Base-by-base conservation (phyloP, 73 alveolate genomes). In the Breviolum minutum region DNA sequence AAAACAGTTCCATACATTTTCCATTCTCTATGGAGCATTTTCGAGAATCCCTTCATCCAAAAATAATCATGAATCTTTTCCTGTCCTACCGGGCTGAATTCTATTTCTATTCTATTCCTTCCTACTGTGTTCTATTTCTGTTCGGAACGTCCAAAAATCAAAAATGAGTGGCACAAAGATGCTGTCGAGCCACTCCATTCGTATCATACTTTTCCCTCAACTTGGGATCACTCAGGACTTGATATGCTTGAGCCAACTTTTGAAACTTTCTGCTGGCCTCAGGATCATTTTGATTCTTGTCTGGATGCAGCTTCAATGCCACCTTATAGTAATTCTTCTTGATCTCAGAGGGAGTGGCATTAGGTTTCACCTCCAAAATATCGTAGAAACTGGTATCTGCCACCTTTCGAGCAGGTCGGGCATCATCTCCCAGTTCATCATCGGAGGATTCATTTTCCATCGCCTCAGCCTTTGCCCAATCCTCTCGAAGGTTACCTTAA, bases 211-310 rank as follows among this genome's bases (percentile, higher is more conserved):
- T 74, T 82, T 93, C 98, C 40, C 98, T 54, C 74, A 93, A 83
- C 98, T 93, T 93, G 64, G 98, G 98, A 70, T 93, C 98, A 54
- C 98, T 93, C 61, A 93, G 54, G 30, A 93, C 98, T 74, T 93
- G 98, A 70, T 93, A 93, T 0, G 98, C 98, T 83, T 93, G 98
- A 27, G 98, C 98, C 89, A 93, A 54, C 92, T 93, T 77, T 81
- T 93, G 98, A 86, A 93, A 93, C 83, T 63, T 74, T 26, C 14
- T 27, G 92, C 98, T 93, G 83, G 98, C 98, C 92, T 93, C 98
- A 27, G 98, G 98, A n/a, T 93, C 98, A 77, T 93, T 64, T 68
- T 74, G 98, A 64, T 93, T 93, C 83, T 93, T 93, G 87, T 93
- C 98, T 26, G 98, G 98, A n/a, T 93, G 98, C 48, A 93, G 30